phyloP scores from a whole-genome alignment of 1,284 basidiomycete species.

The Ceratorhiza oryzae-sativae region DNA sequence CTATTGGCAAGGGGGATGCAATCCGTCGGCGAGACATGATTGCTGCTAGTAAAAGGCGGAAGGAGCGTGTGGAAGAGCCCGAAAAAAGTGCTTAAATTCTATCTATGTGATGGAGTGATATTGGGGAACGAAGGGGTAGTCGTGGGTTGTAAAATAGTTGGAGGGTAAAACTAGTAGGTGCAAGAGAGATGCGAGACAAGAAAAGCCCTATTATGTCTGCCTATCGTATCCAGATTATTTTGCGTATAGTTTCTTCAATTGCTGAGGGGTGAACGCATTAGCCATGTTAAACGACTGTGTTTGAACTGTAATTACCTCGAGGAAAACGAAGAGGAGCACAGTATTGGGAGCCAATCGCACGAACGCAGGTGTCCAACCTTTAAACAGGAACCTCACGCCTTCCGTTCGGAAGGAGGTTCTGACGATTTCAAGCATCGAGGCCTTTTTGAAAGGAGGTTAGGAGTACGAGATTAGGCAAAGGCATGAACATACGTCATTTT shows the following conservation, averaged over 20 bases:
- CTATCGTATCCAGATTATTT: slow-evolving; percentile 19
- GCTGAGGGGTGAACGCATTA: slow-evolving; percentile 21
- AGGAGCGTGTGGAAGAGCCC: slow-evolving; percentile 22
- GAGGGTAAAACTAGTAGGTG: neutral
- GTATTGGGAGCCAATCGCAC: slow-evolving; percentile 56
- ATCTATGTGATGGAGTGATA: slow-evolving; percentile 9
- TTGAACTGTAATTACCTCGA: slow-evolving; percentile 40
- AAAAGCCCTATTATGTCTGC: slow-evolving; percentile 4
- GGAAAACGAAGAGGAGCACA: slow-evolving; percentile 45
- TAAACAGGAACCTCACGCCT: slow-evolving; percentile 58
- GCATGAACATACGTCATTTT: slow-evolving; percentile 37
- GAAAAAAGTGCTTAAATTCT: slow-evolving; percentile 10
- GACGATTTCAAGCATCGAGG: slow-evolving; percentile 43
- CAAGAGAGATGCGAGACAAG: slow-evolving; percentile 12
- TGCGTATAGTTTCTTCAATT: slow-evolving; percentile 41
- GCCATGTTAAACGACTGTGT: neutral
- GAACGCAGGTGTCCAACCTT: slow-evolving; percentile 60
- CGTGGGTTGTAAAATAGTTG: neutral
- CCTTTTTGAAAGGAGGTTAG: slow-evolving; percentile 41
- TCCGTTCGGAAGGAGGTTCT: slow-evolving; percentile 46
- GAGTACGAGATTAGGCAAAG: slow-evolving; percentile 11
- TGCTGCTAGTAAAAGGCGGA: slow-evolving; percentile 28
- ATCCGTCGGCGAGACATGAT: slow-evolving; percentile 67
- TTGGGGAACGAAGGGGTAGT: slow-evolving; percentile 8
- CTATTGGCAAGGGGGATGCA: slow-evolving; percentile 73